A percentile compares a stretch with the other conserved stretches of the same genome.
Conservation (phyloP, 116 monocot genomes). For the Papilionanthe hybrid region DNA sequence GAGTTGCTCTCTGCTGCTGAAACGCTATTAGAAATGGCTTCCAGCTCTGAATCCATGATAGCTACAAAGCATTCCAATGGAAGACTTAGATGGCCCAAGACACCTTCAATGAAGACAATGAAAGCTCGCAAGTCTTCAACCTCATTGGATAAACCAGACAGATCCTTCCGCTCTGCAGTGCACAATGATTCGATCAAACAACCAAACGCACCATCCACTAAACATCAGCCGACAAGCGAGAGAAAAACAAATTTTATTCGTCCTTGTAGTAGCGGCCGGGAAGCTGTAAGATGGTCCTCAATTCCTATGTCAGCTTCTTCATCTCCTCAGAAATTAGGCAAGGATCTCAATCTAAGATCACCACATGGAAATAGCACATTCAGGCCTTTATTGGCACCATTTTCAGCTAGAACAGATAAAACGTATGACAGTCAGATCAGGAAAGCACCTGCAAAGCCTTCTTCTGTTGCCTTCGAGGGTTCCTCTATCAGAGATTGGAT, state of each 20-base stretch:
- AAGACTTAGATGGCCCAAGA: conserved; percentile 36
- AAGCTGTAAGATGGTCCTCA: conserved; percentile 25
- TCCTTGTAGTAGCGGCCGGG: conserved; percentile 15
- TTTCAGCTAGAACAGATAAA: conserved; percentile 28
- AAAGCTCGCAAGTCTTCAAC: conserved; percentile 33
- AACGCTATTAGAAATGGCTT: conserved; percentile 35
- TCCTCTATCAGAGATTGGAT: conserved; percentile 32
- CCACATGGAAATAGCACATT: conserved; percentile 10
- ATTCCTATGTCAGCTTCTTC: conserved; percentile 9
- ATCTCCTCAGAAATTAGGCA: conserved; percentile 19
- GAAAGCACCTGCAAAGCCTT: conserved; percentile 25
- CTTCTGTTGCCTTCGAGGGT: conserved; percentile 19
- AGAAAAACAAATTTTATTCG: conserved; percentile 23
- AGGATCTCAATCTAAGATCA: conserved; percentile 9
- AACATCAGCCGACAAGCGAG: conserved; percentile 22
- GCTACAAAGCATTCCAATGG: conserved; percentile 6
- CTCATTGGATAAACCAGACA: conserved; percentile 23
- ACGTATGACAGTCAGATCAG: conserved; percentile 29
- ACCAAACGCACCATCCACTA: conserved; percentile 8
- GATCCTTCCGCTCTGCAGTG: neutral
- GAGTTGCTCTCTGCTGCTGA: conserved; percentile 38
- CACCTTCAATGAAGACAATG: conserved; percentile 29
- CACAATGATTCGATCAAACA: conserved; percentile 27
- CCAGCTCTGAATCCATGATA: conserved; percentile 2
- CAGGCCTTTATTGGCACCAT: conserved; percentile 6